Evolutionary conservation across 1,284 basidiomycete species (phyloP), one percentile per base, ranked within the genome.

Genomic region (Cryptococcus sp.): DNA sequence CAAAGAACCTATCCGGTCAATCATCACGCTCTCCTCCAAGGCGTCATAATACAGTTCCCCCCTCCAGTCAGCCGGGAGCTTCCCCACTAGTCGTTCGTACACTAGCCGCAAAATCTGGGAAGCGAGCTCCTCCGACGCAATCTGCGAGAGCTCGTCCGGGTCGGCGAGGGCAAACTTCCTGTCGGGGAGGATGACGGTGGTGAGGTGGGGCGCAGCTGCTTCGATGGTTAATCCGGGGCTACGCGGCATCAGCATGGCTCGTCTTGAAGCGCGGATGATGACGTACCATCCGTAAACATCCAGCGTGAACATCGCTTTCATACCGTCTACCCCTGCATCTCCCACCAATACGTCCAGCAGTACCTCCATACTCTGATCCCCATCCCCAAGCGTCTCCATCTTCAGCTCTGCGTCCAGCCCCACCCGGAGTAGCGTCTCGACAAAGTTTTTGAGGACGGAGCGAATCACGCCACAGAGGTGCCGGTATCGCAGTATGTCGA

Each of bases 101-200:
- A 46, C 44, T 46, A 50, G 53, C 6, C 18, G 12, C 4, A 61
- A 50, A 2, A 71, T 49, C 50, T 72, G 70, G 4, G 46, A n/a
- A 6, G 52, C 52, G 6, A 71, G 45, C 4, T 66, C 66, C 6
- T 65, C 63, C 2, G 65, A 50, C 4, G 69, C 40, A 23, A 70
- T 52, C 12, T 52, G 52, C 0, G 62, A 38, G 0, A 73, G 60
- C 5, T 66, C 61, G 16, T 64, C 64, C 16, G 61, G 37, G 46
- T 71, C 63, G 16, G 60, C 49, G 3, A 73, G 50, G 11, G 64
- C 59, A 52, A 73, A 72, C n/a, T 62, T 58, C 33, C 67, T 60
- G 35, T 53, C 51, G 1, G 66, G 38, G 16, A 65, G 3, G 56
- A 61, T 21, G 47, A 62, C 49, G 67, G 28, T 42, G 11, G 52